Evolutionary conservation across 2,329 filamentous ascomycete species (phyloP).

Genomic region (Curvularia hawaiiensis): DNA sequence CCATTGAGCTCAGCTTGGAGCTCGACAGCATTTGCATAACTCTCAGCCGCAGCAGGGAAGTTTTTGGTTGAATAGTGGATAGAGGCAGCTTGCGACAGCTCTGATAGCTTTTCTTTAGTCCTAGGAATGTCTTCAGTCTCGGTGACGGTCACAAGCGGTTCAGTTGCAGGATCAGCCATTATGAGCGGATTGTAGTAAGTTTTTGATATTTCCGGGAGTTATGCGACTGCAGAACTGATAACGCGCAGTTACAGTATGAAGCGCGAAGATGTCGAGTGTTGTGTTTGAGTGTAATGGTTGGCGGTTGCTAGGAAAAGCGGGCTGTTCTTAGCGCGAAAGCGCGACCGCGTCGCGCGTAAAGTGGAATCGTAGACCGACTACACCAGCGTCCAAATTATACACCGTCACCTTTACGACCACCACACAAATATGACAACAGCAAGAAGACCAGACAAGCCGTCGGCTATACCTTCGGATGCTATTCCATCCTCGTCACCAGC

Average conservation of each 20-base stretch:
- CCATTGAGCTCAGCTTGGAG: slow-evolving; percentile 91
- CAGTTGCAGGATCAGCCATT: slow-evolving; percentile 35
- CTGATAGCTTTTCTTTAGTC: slow-evolving; percentile 69
- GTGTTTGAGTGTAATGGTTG: slow-evolving; percentile 2
- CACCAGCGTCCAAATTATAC: slow-evolving; percentile 2
- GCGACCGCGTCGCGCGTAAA: slow-evolving; percentile 33
- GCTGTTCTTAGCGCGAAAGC: slow-evolving; percentile 10
- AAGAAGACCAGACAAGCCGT: slow-evolving; percentile 39
- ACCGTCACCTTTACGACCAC: slow-evolving; percentile 8
- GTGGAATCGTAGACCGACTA: slow-evolving; percentile 14
- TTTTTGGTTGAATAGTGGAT: slow-evolving; percentile 89
- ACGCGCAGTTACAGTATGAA: slow-evolving; percentile 1
- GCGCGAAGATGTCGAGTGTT: slow-evolving; percentile 4
- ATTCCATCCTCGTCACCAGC: slow-evolving; percentile 89
- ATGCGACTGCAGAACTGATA: slow-evolving; percentile 13
- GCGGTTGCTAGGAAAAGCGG: slow-evolving; percentile 15
- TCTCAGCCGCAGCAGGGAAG: slow-evolving; percentile 81
- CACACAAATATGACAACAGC: slow-evolving; percentile 34
- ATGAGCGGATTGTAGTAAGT: not conserved
- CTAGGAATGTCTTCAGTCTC: slow-evolving; percentile 39
- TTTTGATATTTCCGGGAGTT: not conserved
- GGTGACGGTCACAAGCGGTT: slow-evolving; percentile 26
- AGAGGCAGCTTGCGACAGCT: slow-evolving; percentile 79
- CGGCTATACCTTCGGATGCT: slow-evolving; percentile 54
- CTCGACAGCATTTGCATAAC: slow-evolving; percentile 87